phyloP scores from a whole-genome alignment of 495 filamentous ascomycete species.

The Penicillium salamii region DNA sequence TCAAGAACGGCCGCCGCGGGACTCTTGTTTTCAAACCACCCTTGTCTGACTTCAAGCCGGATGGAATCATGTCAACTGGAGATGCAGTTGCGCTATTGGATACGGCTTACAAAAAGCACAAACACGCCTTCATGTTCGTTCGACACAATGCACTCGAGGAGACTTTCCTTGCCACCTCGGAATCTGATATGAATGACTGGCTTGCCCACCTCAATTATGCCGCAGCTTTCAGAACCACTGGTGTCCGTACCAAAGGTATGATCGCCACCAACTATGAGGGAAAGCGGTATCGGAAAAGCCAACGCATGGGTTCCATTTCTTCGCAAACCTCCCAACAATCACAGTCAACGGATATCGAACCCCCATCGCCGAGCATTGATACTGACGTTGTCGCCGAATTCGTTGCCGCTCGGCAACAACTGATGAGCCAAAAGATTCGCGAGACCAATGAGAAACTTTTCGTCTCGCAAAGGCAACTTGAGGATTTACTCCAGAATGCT shows the following conservation, averaged over 20 bases:
- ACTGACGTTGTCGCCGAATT: slow-evolving; percentile 80
- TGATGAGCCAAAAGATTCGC: slow-evolving; percentile 77
- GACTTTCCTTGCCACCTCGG: slow-evolving; percentile 82
- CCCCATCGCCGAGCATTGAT: slow-evolving; percentile 62
- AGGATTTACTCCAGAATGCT: slow-evolving; percentile 83
- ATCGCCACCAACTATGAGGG: slow-evolving; percentile 84
- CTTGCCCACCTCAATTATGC: slow-evolving; percentile 95
- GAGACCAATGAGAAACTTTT: slow-evolving; percentile 81
- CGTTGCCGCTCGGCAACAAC: slow-evolving; percentile 69
- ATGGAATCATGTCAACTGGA: slow-evolving; percentile 86
- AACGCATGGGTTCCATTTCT: slow-evolving; percentile 55
- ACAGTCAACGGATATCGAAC: slow-evolving; percentile 28
- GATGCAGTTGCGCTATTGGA: slow-evolving; percentile 88
- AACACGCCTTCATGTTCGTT: slow-evolving; percentile 89
- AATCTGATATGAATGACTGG: slow-evolving; percentile 95
- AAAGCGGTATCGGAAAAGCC: slow-evolving; percentile 70
- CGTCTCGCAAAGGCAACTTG: slow-evolving; percentile 69
- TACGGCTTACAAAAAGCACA: slow-evolving; percentile 88
- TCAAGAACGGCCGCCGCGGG: slow-evolving; percentile 49
- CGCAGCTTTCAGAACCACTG: slow-evolving; percentile 85
- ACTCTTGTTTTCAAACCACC: slow-evolving; percentile 88
- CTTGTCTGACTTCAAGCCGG: slow-evolving; percentile 86
- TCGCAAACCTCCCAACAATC: slow-evolving; percentile 33
- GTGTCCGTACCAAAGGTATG: slow-evolving; percentile 86
- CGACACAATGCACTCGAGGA: slow-evolving; percentile 89